A percentile compares a stretch with the other conserved stretches of the same genome.
These are phyloP conservation scores for Adansonia rubrostipa DNA, from an alignment of 441 rosid genomes.

Conservation along the genomic window DNA sequence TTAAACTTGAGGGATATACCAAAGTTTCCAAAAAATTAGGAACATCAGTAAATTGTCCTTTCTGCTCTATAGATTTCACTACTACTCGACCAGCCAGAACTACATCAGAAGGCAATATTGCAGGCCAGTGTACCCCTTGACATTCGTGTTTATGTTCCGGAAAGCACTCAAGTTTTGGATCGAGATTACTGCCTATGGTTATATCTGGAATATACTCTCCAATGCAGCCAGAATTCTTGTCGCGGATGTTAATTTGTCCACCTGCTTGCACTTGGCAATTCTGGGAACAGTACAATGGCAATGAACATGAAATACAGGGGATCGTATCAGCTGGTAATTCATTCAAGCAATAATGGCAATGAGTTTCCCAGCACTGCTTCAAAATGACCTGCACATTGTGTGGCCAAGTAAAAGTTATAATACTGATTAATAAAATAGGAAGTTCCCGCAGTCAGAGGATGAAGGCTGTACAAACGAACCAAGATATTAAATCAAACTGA, in stretches of 20 bases:
- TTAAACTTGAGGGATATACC: constrained; percentile 42
- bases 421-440: not conserved
- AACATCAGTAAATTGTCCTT: constrained; percentile 37
- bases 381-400: constrained; percentile 54
- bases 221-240: constrained; percentile 38
- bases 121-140: constrained; percentile 79
- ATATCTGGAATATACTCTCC: constrained; percentile 49
- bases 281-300: constrained; percentile 79
- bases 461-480: not conserved
- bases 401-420: not conserved
- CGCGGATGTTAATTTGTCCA: constrained; percentile 42
- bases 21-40: constrained; percentile 42
- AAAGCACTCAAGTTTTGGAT: constrained; percentile 41
- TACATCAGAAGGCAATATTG: constrained; percentile 69
- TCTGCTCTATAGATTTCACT: constrained; percentile 53
- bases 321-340: constrained; percentile 70
- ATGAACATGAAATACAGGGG: constrained; percentile 76
- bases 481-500: constrained; percentile 3
- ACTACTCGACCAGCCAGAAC: constrained; percentile 79
- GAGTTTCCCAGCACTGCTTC: constrained; percentile 67
- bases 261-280: constrained; percentile 65
- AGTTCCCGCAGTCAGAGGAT: not conserved
- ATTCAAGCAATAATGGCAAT: constrained; percentile 87
- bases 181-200: constrained; percentile 31
- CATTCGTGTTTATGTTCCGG: constrained; percentile 90